Base-by-base conservation (phyloP, 192 early-diverging fungal genomes). In the Podila epigama region DNA sequence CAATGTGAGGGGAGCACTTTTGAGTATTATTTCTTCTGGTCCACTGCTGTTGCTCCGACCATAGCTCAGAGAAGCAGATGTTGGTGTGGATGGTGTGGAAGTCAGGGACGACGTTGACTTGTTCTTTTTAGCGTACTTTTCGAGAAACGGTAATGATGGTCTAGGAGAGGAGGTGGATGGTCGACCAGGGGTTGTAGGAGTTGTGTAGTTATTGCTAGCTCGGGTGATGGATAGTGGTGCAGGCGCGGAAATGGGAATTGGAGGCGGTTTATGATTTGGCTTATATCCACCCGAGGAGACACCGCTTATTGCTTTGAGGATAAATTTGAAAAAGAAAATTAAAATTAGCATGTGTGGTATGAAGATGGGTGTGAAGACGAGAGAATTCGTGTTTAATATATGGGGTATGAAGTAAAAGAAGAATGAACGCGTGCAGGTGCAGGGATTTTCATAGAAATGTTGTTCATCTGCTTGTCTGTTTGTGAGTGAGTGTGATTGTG, bases 101-200 rank as follows among this genome's bases (percentile, higher is more conserved):
- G n/a, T n/a, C n/a, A 60, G 33, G 10, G 70, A 57, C 33, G 64
- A 41, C 7, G 63, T 50, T 1, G 65, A 59, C 34, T 69, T 58
- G 28, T 69, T 81, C 66, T 75, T 75, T 67, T 81, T 68, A 22
- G 79, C 71, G 35, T 81, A 81, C 63, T 81, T 81, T 51, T 81
- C 79, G 37, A 81, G 28, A 33, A 81, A 81, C 4, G 79, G 79
- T 5, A 81, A 63, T 1, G 67, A 60, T 18, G 70, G 71, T 40
- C 72, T 61, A 6, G 60, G 60, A 1, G 72, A 62, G 4, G 72
- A 59, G 13, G 60, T 63, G 11, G 72, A 75, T n/a, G 64, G 72
- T 5, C 72, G 51, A 7, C 72, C 65, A 11, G 72, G 72, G 2
- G 72, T 67, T 36, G 63, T 33, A 28, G 56, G 60, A 10, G n/a